Evolutionary conservation across 2,329 filamentous ascomycete species (phyloP), one percentile per base, ranked within the genome.

Genomic region (Neonectria neomacrospora): DNA sequence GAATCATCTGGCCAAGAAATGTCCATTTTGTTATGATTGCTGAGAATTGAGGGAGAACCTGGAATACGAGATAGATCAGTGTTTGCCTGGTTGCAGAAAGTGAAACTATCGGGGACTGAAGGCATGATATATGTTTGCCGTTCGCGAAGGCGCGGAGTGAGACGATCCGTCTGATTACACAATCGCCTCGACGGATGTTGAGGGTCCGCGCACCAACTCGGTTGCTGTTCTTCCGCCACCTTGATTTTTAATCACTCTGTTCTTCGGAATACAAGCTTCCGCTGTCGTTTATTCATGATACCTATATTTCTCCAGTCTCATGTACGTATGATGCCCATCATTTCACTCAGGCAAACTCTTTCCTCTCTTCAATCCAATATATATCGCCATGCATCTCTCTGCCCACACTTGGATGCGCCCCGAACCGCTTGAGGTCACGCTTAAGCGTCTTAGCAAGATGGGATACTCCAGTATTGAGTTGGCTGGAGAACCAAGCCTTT

Each of bases 361-460:
- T 32, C n/a, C 2, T 53, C n/a, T 16, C 12, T 42, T 47, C 16
- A 18, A 10, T 28, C 3, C 28, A 8, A 18, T 32, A 12, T 0
- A 3, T 22, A 18, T 47, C 20, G 26, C 4, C 12, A 71, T 71
- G 68, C 68, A 71, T 59, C 42, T 69, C 1, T 67, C 59, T 44
- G 57, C 68, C 12, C 68, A 71, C 32, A 71, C 61, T 3, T 71
- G 66, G 68, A 71, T 71, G 68, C 64, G 68, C 9, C 62, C 64
- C 7, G 66, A 69, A 41, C 47, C 64, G 10, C 56, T 71, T 0
- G 66, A 69, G 10, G 54, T 48, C n/a, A 71, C 66, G 9, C 59
- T 70, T 1, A 20, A 66, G 3, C 63, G 66, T 0, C 66, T 69
- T 12, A 54, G 16, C 10, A 41, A 20, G 18, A 55, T 69, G 16